Conservation (phyloP, 2,329 filamentous ascomycete genomes). For the Magnaporthiopsis incrustans region DNA sequence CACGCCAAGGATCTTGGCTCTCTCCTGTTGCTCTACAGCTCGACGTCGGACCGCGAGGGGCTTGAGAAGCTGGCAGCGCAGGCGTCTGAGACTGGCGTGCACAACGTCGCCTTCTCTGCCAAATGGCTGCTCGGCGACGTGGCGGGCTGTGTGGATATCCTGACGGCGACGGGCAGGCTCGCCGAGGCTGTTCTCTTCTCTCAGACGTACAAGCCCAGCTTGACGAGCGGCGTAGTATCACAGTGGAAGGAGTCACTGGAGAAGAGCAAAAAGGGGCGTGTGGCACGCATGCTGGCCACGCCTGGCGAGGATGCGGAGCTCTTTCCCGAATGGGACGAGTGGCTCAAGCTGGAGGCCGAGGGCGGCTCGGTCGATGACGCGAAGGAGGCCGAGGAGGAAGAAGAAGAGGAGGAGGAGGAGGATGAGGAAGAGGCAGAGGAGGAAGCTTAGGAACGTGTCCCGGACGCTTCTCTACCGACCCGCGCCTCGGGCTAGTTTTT, state of each 20-base stretch:
- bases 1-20: conserved; percentile 88
- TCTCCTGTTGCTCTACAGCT: conserved; percentile 78
- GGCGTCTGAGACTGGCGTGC: conserved; percentile 67
- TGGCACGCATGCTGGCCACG: conserved; percentile 73
- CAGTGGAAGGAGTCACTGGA: conserved; percentile 81
- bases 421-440: conserved; percentile 14
- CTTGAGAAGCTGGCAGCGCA: conserved; percentile 64
- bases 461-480: background rate
- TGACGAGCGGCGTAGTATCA: conserved; percentile 57
- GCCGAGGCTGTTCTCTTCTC: conserved; percentile 87
- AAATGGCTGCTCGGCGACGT: conserved; percentile 83
- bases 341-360: conserved; percentile 70
- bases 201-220: conserved; percentile 89
- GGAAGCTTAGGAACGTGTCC: conserved; percentile 9
- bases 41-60: conserved; percentile 70
- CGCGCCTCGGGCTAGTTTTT: background rate
- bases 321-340: conserved; percentile 96
- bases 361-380: conserved; percentile 38
- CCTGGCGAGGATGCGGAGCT: conserved; percentile 79
- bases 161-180: conserved; percentile 68
- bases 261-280: conserved; percentile 75
- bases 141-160: conserved; percentile 69
- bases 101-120: conserved; percentile 90
- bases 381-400: conserved; percentile 16
- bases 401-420: conserved; percentile 14